These are phyloP conservation scores for Mortierella hygrophila DNA, from an alignment of 192 early-diverging fungal genomes.

Conservation along the genomic window DNA sequence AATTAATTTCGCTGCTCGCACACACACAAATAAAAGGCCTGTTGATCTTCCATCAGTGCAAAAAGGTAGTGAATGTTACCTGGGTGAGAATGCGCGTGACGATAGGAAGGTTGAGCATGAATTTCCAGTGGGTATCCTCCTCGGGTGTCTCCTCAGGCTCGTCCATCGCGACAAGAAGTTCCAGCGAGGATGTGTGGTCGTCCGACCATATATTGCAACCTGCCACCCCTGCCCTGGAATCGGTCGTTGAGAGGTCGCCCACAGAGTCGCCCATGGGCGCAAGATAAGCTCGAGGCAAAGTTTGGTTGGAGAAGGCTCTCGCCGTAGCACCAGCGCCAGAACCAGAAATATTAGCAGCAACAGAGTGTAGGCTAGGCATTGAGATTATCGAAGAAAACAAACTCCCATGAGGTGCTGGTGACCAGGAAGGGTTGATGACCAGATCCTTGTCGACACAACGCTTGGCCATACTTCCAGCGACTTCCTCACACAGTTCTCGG, in stretches of 20 bases:
- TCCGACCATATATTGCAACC: neutral
- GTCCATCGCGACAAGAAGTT: conserved; percentile 31
- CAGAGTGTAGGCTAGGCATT: neutral
- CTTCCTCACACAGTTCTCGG: conserved; percentile 36
- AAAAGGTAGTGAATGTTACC: conserved; percentile 3
- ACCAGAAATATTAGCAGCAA: neutral
- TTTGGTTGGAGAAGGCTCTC: neutral
- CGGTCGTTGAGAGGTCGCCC: neutral
- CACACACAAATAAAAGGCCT: neutral
- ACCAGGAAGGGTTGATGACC: conserved; percentile 19
- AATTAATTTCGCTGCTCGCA: neutral
- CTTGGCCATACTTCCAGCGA: conserved; percentile 34
- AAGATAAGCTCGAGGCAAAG: neutral
- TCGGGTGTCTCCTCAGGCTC: conserved; percentile 15
- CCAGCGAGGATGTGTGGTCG: conserved; percentile 8
- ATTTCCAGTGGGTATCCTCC: conserved; percentile 25
- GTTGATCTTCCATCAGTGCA: neutral
- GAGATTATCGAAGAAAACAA: neutral
- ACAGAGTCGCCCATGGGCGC: neutral
- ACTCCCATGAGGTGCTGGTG: neutral
- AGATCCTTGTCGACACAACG: conserved; percentile 35
- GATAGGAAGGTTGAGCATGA: conserved; percentile 20
- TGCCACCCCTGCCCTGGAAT: neutral
- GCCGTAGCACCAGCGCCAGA: neutral
- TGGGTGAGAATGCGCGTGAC: conserved; percentile 37